Base-by-base conservation (phyloP, 768 basidiomycete genomes). In the Boletales sp. region DNA sequence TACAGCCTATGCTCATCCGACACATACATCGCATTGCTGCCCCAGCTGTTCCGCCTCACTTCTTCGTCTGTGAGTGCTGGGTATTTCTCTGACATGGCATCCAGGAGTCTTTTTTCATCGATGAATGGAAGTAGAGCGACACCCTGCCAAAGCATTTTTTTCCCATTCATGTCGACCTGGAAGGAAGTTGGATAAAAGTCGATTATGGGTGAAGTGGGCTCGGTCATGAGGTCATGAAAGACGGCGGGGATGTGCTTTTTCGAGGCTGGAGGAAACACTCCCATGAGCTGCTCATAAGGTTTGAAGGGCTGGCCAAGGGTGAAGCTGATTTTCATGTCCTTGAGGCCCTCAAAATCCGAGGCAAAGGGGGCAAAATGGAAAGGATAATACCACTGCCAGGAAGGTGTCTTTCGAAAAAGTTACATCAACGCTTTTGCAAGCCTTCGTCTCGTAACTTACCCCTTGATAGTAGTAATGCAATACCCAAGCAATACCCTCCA, bases 361-460 rank as follows among this genome's bases (percentile, higher is more conserved):
- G 96, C 96, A 66, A 99, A 99, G 1, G 96, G 96, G 12, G 96
- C 92, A 66, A 96, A 99, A 69, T 99, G 96, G 62, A 88, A 94
- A 2, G 96, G 96, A 67, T 97, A 98, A 72, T 87, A 99, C 96
- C 96, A 99, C 62, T 94, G 84, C 95, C 95, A 98, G 3, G 94
- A 96, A 4, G 90, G 89, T 8, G 90, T 83, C 91, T 87, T 52
- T 39, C 41, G 35, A 40, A 45, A 44, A 54, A 54, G 43, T 46
- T 57, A 59, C 45, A 61, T 62, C 32, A 63, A 54, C 51, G n/a
- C 10, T 32, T 45, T 42, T 21, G 51, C 18, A 46, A 5, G 38
- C 17, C 12, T 28, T 8, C 36, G 43, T 38, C 40, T 44, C 31
- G 35, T 35, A 19, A 70, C 83, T 54, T 68, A 96, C 94, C 61